Evolutionary conservation across 352 stramenopile genomes (phyloP).

Genomic region (Plasmopara halstedii): DNA sequence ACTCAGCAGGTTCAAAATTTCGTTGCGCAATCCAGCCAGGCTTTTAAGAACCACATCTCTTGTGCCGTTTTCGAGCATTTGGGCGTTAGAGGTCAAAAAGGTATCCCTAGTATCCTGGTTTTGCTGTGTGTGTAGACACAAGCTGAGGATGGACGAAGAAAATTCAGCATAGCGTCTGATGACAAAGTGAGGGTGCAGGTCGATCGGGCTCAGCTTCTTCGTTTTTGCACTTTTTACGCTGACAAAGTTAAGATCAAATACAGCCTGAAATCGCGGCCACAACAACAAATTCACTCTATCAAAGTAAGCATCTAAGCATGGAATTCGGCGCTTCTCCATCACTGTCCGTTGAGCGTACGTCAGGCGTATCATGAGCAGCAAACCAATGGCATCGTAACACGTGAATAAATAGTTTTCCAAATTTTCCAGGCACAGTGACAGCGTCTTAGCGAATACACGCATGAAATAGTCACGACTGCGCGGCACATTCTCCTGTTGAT

Average conservation of each 20-base stretch:
- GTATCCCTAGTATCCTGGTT: constrained; percentile 20
- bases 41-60: constrained; percentile 94
- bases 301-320: constrained; percentile 94
- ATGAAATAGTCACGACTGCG: constrained; percentile 90
- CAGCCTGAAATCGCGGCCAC: constrained; percentile 95
- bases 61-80: constrained; percentile 76
- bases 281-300: constrained; percentile 93
- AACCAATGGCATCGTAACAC: constrained; percentile 93
- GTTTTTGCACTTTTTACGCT: constrained; percentile 85
- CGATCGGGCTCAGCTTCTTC: constrained; percentile 88
- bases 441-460: constrained; percentile 92
- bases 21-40: constrained; percentile 72
- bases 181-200: constrained; percentile 96
- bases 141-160: constrained; percentile 91
- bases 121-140: constrained; percentile 73
- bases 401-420: constrained; percentile 98
- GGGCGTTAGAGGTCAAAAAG: constrained; percentile 41
- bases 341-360: constrained; percentile 82
- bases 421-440: constrained; percentile 95
- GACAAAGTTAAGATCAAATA: constrained; percentile 95
- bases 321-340: constrained; percentile 82
- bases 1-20: constrained; percentile 68
- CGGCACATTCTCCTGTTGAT: constrained; percentile 53
- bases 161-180: constrained; percentile 96
- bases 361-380: constrained; percentile 98